Evolutionary conservation across 2,329 filamentous ascomycete genomes (phyloP), one percentile per base, ranked within the genome.

Genomic region (Aspergillus transmontanensis): DNA sequence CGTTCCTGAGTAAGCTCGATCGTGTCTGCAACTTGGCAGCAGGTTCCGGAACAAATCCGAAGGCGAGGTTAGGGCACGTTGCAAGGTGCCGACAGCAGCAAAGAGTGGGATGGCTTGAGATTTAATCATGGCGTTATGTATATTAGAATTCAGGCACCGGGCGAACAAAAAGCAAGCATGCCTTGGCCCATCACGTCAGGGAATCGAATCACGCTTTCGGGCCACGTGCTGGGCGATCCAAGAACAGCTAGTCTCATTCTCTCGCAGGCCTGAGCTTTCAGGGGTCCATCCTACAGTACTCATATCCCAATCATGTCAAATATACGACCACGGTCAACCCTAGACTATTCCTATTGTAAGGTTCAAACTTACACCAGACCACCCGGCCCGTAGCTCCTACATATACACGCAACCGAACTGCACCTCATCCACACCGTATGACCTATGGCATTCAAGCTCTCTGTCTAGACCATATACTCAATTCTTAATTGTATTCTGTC

Each of bases 141-240:
- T 28, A 50, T 10, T 28, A 30, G 6, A 19, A 30, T 16, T 4
- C 11, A 32, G 28, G 28, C 9, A 10, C 28, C 9, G 16, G 28
- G 30, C 51, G n/a, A 21, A 21, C n/a, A 39, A 23, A 54, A 55
- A 55, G 34, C 21, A 55, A 54, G 21, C 10, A 12, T 1, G 19
- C 14, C 28, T 36, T 54, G 30, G 51, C 30, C 30, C 5, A 36
- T 6, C 19, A 6, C 12, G 12, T 36, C 19, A 26, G 11, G 51
- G 51, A 54, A 54, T 54, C 51, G 51, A 54, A 54, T 10, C 51
- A 23, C 51, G 30, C 51, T 54, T 12, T 36, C 21, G 51, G 51
- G 30, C 51, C 51, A 54, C 51, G 51, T 54, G 51, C 51, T 23
- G 7, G 12, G 12, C 26, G 10, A 9, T 50, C 51, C 51, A 54